Conservation (phyloP, 345 rosid species). For the Reutealis trisperma region DNA sequence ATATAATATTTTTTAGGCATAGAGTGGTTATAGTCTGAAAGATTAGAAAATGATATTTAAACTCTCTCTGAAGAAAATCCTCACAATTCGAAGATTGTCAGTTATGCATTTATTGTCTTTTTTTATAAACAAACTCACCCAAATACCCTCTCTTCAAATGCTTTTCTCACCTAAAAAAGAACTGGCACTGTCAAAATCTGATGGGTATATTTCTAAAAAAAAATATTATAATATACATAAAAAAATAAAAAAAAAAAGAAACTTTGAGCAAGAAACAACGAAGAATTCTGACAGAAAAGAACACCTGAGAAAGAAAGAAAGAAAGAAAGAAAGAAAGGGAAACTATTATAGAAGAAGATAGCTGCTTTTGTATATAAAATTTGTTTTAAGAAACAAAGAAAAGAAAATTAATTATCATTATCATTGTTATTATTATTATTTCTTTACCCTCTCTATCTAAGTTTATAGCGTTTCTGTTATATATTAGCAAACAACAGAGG, state of each 20-base stretch:
- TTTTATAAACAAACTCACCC: neutral
- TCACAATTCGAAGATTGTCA: conserved; percentile 17
- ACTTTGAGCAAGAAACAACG: conserved; percentile 11
- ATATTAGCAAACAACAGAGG: neutral
- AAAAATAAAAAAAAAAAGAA: neutral
- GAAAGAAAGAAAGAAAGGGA: neutral
- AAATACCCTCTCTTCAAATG: conserved; percentile 1
- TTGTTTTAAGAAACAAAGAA: neutral
- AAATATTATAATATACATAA: too few relatives aligned
- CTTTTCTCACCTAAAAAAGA: neutral
- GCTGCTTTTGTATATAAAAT: neutral
- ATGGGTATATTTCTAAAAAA: neutral
- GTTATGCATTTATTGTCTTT: conserved; percentile 14
- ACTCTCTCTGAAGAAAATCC: neutral
- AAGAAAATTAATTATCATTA: neutral
- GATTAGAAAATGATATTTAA: neutral
- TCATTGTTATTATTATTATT: too few relatives aligned
- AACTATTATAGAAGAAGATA: neutral
- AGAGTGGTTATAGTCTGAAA: conserved; percentile 1
- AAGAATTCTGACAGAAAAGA: conserved; percentile 17
- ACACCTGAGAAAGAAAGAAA: conserved; percentile 5
- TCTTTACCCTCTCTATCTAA: too few relatives aligned
- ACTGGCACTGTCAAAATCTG: neutral
- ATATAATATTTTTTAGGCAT: neutral
- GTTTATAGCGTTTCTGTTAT: neutral